These are phyloP conservation scores for Poa pratensis DNA, from an alignment of 176 grass and related monocot genomes.

Conservation along the genomic window DNA sequence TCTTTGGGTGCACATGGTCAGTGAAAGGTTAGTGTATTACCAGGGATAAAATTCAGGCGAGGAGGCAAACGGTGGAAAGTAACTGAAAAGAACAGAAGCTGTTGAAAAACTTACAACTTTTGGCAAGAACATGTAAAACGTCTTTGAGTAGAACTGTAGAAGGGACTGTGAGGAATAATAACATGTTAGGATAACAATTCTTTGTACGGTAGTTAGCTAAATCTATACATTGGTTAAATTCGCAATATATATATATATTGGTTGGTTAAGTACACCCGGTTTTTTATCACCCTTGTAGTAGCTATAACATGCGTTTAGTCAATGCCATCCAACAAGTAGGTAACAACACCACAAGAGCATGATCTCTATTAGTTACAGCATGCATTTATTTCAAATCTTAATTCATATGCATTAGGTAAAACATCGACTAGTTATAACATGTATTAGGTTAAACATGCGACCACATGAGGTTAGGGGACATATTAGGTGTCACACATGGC, in stretches of 20 bases:
- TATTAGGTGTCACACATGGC: conserved; percentile 77
- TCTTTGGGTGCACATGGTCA: conserved; percentile 8
- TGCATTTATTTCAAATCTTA: neutral
- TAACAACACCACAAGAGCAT: conserved; percentile 25
- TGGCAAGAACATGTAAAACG: conserved; percentile 57
- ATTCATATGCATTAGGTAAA: neutral
- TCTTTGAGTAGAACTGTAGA: conserved; percentile 79
- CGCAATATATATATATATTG: no score
- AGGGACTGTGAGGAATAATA: conserved; percentile 36
- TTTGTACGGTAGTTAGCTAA: neutral
- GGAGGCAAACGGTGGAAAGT: conserved; percentile 67
- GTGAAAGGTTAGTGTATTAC: conserved; percentile 8
- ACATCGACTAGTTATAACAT: neutral
- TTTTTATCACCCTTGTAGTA: conserved; percentile 11
- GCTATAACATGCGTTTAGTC: conserved; percentile 31
- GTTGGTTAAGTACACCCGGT: neutral
- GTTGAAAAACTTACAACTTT: conserved; percentile 47
- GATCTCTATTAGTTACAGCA: conserved; percentile 9
- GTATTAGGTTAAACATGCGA: conserved; percentile 40
- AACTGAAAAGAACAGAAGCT: conserved; percentile 48
- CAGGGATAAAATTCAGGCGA: conserved; percentile 49
- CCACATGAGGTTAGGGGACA: conserved; percentile 69
- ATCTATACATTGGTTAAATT: neutral
- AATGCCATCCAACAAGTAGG: conserved; percentile 28
- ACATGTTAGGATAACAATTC: conserved; percentile 26